Conservation (phyloP, 345 rosid species). For the Hirschfeldia incana region DNA sequence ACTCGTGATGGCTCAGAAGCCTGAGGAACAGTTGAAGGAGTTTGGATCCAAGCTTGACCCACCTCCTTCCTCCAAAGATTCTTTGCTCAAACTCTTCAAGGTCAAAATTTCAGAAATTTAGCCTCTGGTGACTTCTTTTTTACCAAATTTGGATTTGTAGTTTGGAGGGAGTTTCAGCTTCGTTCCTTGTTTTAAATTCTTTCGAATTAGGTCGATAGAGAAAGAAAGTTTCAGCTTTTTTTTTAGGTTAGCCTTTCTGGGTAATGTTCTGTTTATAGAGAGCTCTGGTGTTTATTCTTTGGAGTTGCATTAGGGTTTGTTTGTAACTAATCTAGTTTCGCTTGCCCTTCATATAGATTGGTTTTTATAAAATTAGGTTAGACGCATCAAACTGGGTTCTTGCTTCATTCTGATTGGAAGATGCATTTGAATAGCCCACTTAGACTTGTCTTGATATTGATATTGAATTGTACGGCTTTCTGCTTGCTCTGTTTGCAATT, state of each 20-base stretch:
- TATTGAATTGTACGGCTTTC: conserved; percentile 7
- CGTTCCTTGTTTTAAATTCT: conserved; percentile 17
- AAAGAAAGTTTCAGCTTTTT: not conserved
- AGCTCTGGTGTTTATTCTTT: not conserved
- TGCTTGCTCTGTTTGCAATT: not conserved
- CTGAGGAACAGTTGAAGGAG: conserved; percentile 68
- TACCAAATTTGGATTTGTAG: conserved; percentile 3
- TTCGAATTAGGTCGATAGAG: not conserved
- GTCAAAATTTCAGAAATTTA: conserved; percentile 32
- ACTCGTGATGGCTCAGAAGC: conserved; percentile 60
- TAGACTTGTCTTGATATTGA: conserved; percentile 2
- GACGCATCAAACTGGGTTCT: not conserved
- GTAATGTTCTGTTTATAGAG: conserved; percentile 17
- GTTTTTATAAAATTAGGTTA: conserved; percentile 28
- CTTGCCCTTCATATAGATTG: not conserved
- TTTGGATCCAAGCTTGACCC: conserved; percentile 87
- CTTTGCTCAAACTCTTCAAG: conserved; percentile 81
- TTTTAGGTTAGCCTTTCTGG: conserved; percentile 3
- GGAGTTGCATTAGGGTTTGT: conserved; percentile 37
- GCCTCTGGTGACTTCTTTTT: conserved; percentile 1
- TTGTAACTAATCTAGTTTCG: not conserved
- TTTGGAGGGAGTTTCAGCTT: conserved; percentile 23
- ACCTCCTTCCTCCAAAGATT: conserved; percentile 71
- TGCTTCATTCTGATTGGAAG: conserved; percentile 10
- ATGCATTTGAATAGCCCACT: not conserved